Evolutionary conservation across 805 yeast species (phyloP).

Genomic region (Grigorovia humatica): DNA sequence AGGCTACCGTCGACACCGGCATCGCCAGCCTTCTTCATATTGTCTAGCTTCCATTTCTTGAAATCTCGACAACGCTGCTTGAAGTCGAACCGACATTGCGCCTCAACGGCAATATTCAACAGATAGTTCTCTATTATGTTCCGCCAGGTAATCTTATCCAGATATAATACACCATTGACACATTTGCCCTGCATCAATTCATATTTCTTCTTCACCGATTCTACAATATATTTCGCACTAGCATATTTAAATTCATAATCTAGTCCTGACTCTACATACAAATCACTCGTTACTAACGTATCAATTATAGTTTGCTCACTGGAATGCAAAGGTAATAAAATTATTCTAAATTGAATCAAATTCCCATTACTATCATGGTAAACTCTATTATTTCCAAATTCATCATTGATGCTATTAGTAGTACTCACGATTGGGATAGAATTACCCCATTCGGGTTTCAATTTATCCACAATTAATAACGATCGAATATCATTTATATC

Average conservation of each 20-base stretch:
- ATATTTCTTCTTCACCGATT: slow-evolving; percentile 45
- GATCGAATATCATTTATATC: slow-evolving; percentile 60
- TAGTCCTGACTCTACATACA: slow-evolving; percentile 55
- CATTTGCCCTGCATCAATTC: slow-evolving; percentile 19
- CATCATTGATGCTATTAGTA: background rate
- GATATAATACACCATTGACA: slow-evolving; percentile 23
- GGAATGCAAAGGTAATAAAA: slow-evolving; percentile 42
- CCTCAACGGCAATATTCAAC: slow-evolving; percentile 55
- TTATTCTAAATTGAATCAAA: slow-evolving; percentile 25
- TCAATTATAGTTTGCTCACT: slow-evolving; percentile 39
- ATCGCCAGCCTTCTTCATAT: background rate
- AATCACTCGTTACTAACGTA: slow-evolving; percentile 45
- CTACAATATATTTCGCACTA: slow-evolving; percentile 53
- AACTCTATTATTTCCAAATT: no score
- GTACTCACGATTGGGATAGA: slow-evolving; percentile 35
- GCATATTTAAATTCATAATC: slow-evolving; percentile 43
- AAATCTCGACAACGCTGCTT: slow-evolving; percentile 39
- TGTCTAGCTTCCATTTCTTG: slow-evolving; percentile 31
- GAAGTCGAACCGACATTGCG: slow-evolving; percentile 60
- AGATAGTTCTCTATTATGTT: slow-evolving; percentile 62
- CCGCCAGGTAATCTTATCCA: slow-evolving; percentile 59
- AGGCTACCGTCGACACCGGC: no score
- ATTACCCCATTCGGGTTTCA: slow-evolving; percentile 47
- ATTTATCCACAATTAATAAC: slow-evolving; percentile 41
- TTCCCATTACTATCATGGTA: background rate